Base-by-base conservation (phyloP, 768 basidiomycete species). In the Suillus hirtellus region DNA sequence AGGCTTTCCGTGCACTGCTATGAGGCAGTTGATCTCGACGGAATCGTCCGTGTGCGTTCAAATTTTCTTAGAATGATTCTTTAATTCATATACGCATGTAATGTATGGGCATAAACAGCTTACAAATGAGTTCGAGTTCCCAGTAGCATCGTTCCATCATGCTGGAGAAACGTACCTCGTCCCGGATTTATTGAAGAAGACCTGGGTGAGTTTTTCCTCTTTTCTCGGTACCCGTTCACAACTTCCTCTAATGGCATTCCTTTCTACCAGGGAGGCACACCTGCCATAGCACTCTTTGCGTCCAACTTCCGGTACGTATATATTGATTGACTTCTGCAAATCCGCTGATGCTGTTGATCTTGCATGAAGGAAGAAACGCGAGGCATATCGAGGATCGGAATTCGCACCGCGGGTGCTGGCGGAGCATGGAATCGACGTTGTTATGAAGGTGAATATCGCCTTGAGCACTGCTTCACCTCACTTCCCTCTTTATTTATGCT, bases 111-210 rank as follows among this genome's bases (percentile, higher is more conserved):
- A 4, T 34, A 7, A 43, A 21, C 65, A 92, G 84, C 80, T 93
- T 42, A 86, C 91, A 38, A 91, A 95, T 69, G 92, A 95, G 71
- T 95, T 93, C 82, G 82, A 88, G 68, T 92, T 92, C 72, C 84
- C 86, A 7, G 82, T 93, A 61, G 86, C 90, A 4, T 87, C 88
- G 2, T 85, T 93, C 71, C 92, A 93, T 68, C 86, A 89, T 65
- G 92, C 93, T 2, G 86, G 86, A 63, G 92, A 95, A 68, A 88
- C 92, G 0, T 95, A 90, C 69, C 84, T 95, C 12, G 89, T 95
- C 24, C 90, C 93, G 1, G 87, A 89, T 52, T 72, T 90, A 6
- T 77, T 96, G 65, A 92, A 89, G 73, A 80, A 82, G 67, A 83
- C 85, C 53, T 92, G 82, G 92, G 83, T 82, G 53, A 43, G 70